Evolutionary conservation across 139 green algal species (phyloP).

Genomic region (Nannochloris sp.): DNA sequence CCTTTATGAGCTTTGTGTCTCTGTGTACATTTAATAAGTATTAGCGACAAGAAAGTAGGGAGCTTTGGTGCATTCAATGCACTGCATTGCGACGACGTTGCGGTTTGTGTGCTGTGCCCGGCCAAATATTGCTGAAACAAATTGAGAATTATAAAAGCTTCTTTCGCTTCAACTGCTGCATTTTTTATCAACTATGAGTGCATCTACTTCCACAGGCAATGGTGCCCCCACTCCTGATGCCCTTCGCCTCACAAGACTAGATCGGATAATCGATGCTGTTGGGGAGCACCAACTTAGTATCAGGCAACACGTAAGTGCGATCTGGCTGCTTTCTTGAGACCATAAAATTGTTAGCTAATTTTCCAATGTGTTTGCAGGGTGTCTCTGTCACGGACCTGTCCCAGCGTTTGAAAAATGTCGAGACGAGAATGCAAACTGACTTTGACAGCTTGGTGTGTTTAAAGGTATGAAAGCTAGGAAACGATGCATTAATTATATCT

Average conservation of each 20-base stretch:
- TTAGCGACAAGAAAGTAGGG: too few species aligned
- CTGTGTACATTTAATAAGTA: too few species aligned
- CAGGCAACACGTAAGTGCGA: conserved; percentile 13
- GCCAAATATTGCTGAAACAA: too few species aligned
- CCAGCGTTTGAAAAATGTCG: conserved; percentile 10
- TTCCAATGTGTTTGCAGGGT: conserved; percentile 11
- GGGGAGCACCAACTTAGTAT: conserved; percentile 17
- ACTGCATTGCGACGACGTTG: too few species aligned
- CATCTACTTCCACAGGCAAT: neutral
- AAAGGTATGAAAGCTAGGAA: conserved; percentile 4
- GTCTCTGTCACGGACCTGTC: conserved; percentile 17
- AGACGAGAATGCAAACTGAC: conserved; percentile 5
- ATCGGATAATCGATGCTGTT: conserved; percentile 18
- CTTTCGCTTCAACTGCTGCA: neutral
- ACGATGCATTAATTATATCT: too few species aligned
- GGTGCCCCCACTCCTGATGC: conserved; percentile 1
- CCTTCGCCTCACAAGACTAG: conserved; percentile 10
- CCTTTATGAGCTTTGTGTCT: too few species aligned
- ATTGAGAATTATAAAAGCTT: neutral
- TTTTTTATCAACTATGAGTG: neutral
- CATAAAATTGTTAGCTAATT: neutral
- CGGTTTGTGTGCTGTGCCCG: too few species aligned
- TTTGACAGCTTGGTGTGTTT: conserved; percentile 9
- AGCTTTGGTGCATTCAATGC: too few species aligned
- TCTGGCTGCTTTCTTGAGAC: neutral